A percentile compares a stretch with the other conserved stretches of the same genome.
These are phyloP conservation scores for Stropharia rugosoannulata DNA, from an alignment of 768 basidiomycete genomes.

Conservation along the genomic window DNA sequence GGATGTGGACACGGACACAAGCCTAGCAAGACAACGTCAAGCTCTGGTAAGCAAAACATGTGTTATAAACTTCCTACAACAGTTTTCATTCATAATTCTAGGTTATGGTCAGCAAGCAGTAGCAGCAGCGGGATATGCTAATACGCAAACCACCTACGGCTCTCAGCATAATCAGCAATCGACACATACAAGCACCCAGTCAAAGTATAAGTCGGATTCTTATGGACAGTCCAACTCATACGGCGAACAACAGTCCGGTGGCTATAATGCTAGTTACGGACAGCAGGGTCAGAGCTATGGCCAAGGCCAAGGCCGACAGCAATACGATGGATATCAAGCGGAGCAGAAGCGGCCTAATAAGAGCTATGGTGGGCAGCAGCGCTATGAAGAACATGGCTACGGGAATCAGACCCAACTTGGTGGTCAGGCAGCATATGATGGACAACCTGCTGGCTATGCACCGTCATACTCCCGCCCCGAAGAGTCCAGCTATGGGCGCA, in stretches of 20 bases:
- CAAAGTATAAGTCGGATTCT: not conserved
- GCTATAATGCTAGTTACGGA: too few species aligned
- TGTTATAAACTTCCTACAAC: not conserved
- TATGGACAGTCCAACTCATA: not conserved
- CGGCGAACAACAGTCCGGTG: not conserved
- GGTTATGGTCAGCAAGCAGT: not conserved
- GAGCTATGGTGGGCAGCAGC: not conserved
- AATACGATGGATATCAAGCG: slow-evolving; percentile 5
- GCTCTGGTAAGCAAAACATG: not conserved
- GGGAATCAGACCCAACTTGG: slow-evolving; percentile 5
- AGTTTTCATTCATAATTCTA: not conserved
- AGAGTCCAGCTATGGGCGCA: slow-evolving; percentile 6
- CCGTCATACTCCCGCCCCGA: slow-evolving; percentile 6
- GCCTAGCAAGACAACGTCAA: slow-evolving; percentile 1
- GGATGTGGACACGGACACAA: slow-evolving; percentile 27
- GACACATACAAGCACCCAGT: not conserved
- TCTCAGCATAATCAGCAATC: not conserved
- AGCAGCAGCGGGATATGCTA: too few species aligned
- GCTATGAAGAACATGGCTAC: not conserved
- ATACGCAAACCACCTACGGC: too few species aligned
- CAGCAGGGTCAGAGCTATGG: slow-evolving; percentile 1
- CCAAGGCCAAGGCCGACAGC: slow-evolving; percentile 9
- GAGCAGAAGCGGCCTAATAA: not conserved
- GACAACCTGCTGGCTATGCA: slow-evolving; percentile 7
- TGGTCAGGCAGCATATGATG: slow-evolving; percentile 11